Percentiles rank a stretch among this genome's conserved stretches.
Conservation (phyloP, 106 monocot species). For the Apostasia shenzhenica region DNA sequence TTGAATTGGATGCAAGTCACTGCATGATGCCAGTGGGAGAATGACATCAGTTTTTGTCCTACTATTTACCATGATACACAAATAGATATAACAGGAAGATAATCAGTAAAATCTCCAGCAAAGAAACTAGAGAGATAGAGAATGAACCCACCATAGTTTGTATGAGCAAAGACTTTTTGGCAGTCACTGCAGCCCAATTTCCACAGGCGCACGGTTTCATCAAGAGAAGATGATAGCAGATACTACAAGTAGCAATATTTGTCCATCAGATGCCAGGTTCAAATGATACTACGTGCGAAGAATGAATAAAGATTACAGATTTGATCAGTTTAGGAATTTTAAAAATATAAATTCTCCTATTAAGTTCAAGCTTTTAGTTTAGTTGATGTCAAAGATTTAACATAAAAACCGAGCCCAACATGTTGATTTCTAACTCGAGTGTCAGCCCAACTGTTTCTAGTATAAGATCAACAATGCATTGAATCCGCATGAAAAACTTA, state of each 20-base stretch:
- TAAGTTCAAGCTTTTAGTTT: too few species aligned
- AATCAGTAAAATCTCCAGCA: too few species aligned
- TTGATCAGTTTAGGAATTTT: too few species aligned
- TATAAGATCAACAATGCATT: too few species aligned
- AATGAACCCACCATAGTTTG: constrained; percentile 26
- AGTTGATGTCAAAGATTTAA: too few species aligned
- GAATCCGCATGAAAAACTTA: too few species aligned
- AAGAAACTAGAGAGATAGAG: not conserved
- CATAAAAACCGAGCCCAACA: too few species aligned
- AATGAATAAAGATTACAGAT: too few species aligned
- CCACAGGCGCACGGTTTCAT: constrained; percentile 49
- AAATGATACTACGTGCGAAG: not conserved
- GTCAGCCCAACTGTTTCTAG: too few species aligned
- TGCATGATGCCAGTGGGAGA: constrained; percentile 24
- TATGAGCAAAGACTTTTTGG: constrained; percentile 30
- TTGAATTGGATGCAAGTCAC: constrained; percentile 81
- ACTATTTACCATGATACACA: not conserved
- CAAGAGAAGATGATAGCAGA: constrained; percentile 45
- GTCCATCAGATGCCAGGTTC: not conserved
- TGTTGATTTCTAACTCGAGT: too few species aligned
- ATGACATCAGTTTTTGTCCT: not conserved
- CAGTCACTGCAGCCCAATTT: constrained; percentile 24
- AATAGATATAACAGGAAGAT: not conserved
- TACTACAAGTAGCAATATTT: not conserved
- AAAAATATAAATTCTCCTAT: not conserved